Evolutionary conservation across 2,329 filamentous ascomycete genomes (phyloP), one percentile per base, ranked within the genome.

Genomic region (Gnomoniopsis smithogilvyi): DNA sequence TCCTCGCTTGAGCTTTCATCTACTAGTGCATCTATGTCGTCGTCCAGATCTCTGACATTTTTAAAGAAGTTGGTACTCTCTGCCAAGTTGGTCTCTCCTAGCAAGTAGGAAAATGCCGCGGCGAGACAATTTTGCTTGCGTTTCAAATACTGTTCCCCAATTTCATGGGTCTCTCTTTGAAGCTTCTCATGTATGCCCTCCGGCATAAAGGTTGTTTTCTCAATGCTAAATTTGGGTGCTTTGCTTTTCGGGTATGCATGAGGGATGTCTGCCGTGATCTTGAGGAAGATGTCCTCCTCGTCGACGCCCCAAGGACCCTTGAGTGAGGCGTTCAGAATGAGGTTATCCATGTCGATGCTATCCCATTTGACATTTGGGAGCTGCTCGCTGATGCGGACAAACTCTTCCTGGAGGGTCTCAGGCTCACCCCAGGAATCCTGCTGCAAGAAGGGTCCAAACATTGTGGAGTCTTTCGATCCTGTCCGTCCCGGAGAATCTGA

Each of bases 1-100:
- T 91, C 89, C 63, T 92, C 89, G 66, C 90, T 96, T 3, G 92
- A 97, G 64, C 91, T 94, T 64, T 95, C 91, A 59, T 90, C 89
- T 33, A 78, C 81, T 38, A 86, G 72, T 3, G 75, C 83, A 60
- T 81, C 82, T 6, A 83, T 67, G 50, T 80, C 78, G 66, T 85
- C 80, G 56, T 84, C 84, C 8, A 86, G 72, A 64, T 90, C 87
- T 64, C 86, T 80, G 12, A 88, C 83, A 62, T 84, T 84, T 63
- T 85, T 84, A 67, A 88, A 86, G 62, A 84, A 81, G 0, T 80
- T 81, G 7, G 83, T 84, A 66, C 84, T 87, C 47, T 76, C 78
- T 51, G 85, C 81, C 3, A 88, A 74, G 64, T 87, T 81, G 17
- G 84, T 77, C 67, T 88, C 85, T 45, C 86, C 86, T 0, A 88